These are phyloP conservation scores for Astraeus odoratus DNA, from an alignment of 768 basidiomycete genomes.

Conservation along the genomic window DNA sequence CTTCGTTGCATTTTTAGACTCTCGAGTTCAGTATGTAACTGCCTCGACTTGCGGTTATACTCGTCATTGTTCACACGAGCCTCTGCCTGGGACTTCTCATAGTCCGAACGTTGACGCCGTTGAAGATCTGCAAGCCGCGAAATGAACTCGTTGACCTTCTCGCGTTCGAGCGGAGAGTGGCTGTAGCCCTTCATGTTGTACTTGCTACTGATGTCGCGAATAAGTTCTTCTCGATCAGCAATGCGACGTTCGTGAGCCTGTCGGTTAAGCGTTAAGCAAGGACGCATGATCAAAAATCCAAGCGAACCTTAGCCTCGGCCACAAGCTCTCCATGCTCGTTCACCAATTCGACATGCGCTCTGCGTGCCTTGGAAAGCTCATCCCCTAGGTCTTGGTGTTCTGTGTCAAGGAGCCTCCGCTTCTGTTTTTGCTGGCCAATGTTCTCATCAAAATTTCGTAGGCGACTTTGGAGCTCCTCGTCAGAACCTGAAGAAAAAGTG, in stretches of 20 bases:
- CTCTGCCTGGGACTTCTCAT: conserved; percentile 65
- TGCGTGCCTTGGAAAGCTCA: conserved; percentile 42
- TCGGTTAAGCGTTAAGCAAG: background rate
- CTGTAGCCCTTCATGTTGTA: conserved; percentile 71
- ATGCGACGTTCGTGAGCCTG: conserved; percentile 74
- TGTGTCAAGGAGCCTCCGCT: conserved; percentile 39
- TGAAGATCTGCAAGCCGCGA: conserved; percentile 57
- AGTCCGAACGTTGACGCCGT: conserved; percentile 52
- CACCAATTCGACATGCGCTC: conserved; percentile 49
- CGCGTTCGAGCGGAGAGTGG: conserved; percentile 59
- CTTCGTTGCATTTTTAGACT: conserved; percentile 47
- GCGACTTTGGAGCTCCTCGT: conserved; percentile 60
- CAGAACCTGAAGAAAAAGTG: conserved; percentile 43
- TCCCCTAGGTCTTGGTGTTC: conserved; percentile 59
- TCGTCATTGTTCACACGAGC: conserved; percentile 52
- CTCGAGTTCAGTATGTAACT: conserved; percentile 50
- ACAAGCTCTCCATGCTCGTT: conserved; percentile 59
- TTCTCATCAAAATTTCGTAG: conserved; percentile 55
- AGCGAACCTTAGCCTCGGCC: conserved; percentile 66
- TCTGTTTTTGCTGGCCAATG: conserved; percentile 44
- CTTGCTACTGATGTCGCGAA: conserved; percentile 62
- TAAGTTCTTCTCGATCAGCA: conserved; percentile 61
- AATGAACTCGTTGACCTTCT: conserved; percentile 69
- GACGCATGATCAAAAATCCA: background rate
- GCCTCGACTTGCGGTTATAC: conserved; percentile 52